Evolutionary conservation across 768 basidiomycete genomes (phyloP), one percentile per base, ranked within the genome.

Genomic region (Neoboletus magnificus): DNA sequence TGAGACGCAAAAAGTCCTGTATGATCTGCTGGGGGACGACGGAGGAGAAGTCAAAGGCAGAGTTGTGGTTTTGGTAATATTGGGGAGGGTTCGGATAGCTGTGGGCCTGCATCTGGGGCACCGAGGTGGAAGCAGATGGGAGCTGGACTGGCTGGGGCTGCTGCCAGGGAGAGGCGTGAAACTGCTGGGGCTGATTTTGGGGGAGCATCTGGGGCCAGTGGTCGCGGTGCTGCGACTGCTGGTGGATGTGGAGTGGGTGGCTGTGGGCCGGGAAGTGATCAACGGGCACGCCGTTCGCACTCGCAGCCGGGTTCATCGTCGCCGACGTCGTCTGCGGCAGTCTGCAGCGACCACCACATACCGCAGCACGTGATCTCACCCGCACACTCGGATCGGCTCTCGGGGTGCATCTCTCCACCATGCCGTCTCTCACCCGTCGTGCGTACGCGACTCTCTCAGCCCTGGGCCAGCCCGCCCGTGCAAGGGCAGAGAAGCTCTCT

Each of bases 401-500:
- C 52, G 40, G 36, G 12, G 8, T 37, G 20, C 9, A 18, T 16
- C 39, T 50, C 47, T 22, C 40, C 40, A 48, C 42, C 36, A 30
- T 30, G 29, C 10, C 29, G 10, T 10, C 29, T 30, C 29, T 4
- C 7, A 8, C 9, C 29, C 61, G 65, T 52, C 66, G 65, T 30
- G 64, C 85, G 51, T 76, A 81, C 40, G 76, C 80, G 5, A 80
- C 84, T 0, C 65, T 75, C 0, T 66, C 79, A 25, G 77, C 81
- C 3, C 72, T 92, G 52, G 82, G 76, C 58, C 73, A 82, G 15
- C 58, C 77, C 12, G 86, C 85, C 22, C 77, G 80, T 20, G 68
- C 81, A 25, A 83, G 81, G 58, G 91, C 90, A 1, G 84, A 90
- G 61, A 78, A 79, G 52, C 75, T 93, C 20, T 88, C 88, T 18